phyloP scores from a whole-genome alignment of 768 basidiomycete genomes.

The Lyophyllum shimeji region DNA sequence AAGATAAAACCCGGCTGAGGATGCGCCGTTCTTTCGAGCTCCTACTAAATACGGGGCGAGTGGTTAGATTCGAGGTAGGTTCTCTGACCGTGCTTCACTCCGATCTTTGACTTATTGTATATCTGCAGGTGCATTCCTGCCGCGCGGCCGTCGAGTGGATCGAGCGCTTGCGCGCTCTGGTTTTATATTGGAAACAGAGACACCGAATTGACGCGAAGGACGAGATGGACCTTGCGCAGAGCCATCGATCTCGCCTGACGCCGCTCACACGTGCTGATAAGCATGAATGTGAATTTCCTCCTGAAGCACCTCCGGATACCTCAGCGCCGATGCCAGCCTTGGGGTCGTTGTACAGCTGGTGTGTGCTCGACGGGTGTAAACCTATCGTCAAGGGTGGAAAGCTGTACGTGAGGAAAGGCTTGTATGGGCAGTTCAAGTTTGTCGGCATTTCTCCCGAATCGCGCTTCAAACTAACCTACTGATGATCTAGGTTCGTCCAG shows the following conservation, averaged over 20 bases:
- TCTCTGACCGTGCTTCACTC: neutral
- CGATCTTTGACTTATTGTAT: neutral
- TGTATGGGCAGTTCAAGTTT: slow-evolving; percentile 78
- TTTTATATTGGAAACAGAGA: slow-evolving; percentile 77
- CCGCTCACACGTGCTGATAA: slow-evolving; percentile 47
- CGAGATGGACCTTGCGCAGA: slow-evolving; percentile 78
- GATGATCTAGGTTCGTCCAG: slow-evolving; percentile 54
- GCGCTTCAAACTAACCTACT: slow-evolving; percentile 3
- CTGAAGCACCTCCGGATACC: slow-evolving; percentile 53
- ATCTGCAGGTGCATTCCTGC: slow-evolving; percentile 58
- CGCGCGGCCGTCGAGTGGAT: slow-evolving; percentile 84
- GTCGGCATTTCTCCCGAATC: slow-evolving; percentile 22
- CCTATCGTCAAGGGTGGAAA: slow-evolving; percentile 74
- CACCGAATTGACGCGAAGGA: slow-evolving; percentile 74
- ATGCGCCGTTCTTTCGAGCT: slow-evolving; percentile 79
- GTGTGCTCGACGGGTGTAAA: slow-evolving; percentile 76
- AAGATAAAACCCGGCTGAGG: slow-evolving; percentile 45
- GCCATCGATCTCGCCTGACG: slow-evolving; percentile 58
- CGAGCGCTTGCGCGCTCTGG: slow-evolving; percentile 63
- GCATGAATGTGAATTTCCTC: slow-evolving; percentile 39
- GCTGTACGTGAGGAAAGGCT: slow-evolving; percentile 67
- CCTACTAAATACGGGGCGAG: slow-evolving; percentile 62
- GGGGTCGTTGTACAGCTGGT: slow-evolving; percentile 81
- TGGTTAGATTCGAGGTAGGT: slow-evolving; percentile 78
- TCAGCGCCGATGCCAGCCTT: slow-evolving; percentile 58